Percentiles rank a stretch among this genome's conserved stretches.
These are phyloP conservation scores for Takakia lepidozioides DNA, from an alignment of 225 moss, liverwort and hornwort genomes.

Conservation along the genomic window DNA sequence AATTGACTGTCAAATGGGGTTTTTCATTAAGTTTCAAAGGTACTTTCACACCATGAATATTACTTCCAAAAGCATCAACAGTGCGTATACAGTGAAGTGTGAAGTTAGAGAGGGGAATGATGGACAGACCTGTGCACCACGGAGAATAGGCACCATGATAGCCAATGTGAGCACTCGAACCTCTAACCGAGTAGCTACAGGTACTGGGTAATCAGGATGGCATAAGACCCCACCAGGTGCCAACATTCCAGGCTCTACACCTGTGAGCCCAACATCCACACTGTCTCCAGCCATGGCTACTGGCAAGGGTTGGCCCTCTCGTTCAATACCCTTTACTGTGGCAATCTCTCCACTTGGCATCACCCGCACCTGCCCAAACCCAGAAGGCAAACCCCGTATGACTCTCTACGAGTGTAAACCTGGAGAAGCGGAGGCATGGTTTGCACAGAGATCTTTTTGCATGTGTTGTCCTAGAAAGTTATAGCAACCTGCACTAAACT, in stretches of 20 bases:
- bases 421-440: too few species aligned
- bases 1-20: too few species aligned
- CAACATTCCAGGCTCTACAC: slow-evolving; percentile 66
- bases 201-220: slow-evolving; percentile 88
- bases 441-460: too few species aligned
- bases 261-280: slow-evolving; percentile 81
- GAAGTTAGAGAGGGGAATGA: background rate
- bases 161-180: slow-evolving; percentile 71
- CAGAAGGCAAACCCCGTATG: too few species aligned
- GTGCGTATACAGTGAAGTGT: background rate
- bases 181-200: slow-evolving; percentile 74
- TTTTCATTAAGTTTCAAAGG: too few species aligned
- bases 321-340: slow-evolving; percentile 69
- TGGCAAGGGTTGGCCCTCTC: slow-evolving; percentile 44
- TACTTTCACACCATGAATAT: too few species aligned
- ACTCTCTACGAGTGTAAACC: too few species aligned
- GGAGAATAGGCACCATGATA: slow-evolving; percentile 66
- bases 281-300: slow-evolving; percentile 80
- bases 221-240: slow-evolving; percentile 73
- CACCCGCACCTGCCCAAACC: slow-evolving; percentile 69
- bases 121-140: slow-evolving; percentile 66
- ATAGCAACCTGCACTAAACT: too few species aligned
- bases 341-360: slow-evolving; percentile 78
- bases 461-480: too few species aligned
- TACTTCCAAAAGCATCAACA: too few species aligned